Conservation (phyloP, 352 stramenopile species). For the Pythium volutum region DNA sequence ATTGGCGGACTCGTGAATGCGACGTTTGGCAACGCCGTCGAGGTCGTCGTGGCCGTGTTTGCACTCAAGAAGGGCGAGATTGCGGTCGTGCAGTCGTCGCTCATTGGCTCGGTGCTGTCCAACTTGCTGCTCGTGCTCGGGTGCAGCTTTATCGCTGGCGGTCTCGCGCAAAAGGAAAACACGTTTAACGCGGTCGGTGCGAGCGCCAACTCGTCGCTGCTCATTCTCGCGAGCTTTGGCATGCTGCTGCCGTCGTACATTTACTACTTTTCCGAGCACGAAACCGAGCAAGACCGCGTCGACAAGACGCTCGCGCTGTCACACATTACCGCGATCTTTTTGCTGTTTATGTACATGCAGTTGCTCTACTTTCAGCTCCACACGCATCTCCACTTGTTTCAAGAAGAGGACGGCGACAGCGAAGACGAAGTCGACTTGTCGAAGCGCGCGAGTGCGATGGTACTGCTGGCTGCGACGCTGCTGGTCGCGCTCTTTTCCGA, state of each 20-base stretch:
- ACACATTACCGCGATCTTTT: conserved; percentile 72
- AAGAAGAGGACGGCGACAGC: conserved; percentile 36
- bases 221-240: conserved; percentile 92
- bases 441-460: conserved; percentile 62
- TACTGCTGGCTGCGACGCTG: conserved; percentile 86
- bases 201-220: conserved; percentile 92
- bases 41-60: conserved; percentile 96
- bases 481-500: conserved; percentile 94
- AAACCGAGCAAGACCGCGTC: conserved; percentile 66
- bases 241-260: conserved; percentile 94
- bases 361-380: conserved; percentile 95
- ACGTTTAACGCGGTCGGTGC: conserved; percentile 92
- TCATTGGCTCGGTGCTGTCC: conserved; percentile 97
- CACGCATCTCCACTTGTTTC: conserved; percentile 93
- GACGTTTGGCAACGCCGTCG: conserved; percentile 97
- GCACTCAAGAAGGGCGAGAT: conserved; percentile 93
- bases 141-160: conserved; percentile 94
- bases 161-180: conserved; percentile 74
- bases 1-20: conserved; percentile 97
- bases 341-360: conserved; percentile 93
- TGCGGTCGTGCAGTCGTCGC: conserved; percentile 94
- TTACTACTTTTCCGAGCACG: conserved; percentile 80
- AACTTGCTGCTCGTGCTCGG: conserved; percentile 98
- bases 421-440: conserved; percentile 85
- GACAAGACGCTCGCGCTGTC: conserved; percentile 74